Conservation (phyloP, 225 moss, liverwort and hornwort species). For the Physcomitrium patens region DNA sequence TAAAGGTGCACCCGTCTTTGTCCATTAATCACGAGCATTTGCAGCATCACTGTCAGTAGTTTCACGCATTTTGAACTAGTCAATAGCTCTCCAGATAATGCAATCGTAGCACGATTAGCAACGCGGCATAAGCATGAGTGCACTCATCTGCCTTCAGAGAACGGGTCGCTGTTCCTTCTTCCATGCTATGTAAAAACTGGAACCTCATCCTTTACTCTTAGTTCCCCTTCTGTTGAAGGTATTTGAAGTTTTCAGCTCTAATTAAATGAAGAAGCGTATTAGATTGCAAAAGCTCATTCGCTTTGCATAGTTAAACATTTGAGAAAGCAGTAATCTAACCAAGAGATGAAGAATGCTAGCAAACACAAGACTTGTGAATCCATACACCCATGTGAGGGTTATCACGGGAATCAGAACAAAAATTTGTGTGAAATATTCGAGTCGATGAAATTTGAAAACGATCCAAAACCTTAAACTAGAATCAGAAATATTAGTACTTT, state of each 20-base stretch:
- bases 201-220: neutral
- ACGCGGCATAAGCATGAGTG: neutral
- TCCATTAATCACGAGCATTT: neutral
- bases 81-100: neutral
- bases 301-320: too few species aligned
- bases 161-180: neutral
- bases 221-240: neutral
- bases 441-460: neutral
- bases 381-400: neutral
- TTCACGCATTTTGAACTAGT: neutral
- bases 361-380: neutral
- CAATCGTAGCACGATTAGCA: neutral
- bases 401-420: neutral
- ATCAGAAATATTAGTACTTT: neutral
- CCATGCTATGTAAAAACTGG: neutral
- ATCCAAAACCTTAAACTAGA: neutral
- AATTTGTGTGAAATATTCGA: neutral
- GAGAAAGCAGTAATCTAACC: neutral
- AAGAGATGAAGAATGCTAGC: neutral
- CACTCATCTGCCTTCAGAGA: neutral
- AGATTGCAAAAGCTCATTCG: neutral
- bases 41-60: neutral
- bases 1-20: neutral
- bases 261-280: neutral
- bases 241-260: conserved; percentile 4